Base-by-base conservation (phyloP, 2,329 filamentous ascomycete species). In the Gnomoniopsis smithogilvyi region DNA sequence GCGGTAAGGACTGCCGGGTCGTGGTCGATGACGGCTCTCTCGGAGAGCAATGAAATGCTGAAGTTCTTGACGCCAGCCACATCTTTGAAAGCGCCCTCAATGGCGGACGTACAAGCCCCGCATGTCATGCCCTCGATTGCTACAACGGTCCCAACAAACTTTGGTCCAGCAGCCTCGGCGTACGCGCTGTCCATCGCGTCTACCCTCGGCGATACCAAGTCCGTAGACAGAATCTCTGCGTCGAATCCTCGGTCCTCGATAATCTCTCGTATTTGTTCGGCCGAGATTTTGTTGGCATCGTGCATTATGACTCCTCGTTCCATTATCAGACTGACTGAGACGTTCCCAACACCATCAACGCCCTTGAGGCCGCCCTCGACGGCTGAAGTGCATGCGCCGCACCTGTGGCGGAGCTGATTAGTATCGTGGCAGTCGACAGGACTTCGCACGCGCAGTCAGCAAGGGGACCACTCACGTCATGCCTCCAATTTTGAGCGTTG, bases 201-300 rank as follows among this genome's bases (percentile, higher is more conserved):
- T 34, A 47, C 51, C 17, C 77, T 74, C 7, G 82, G 80, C 19
- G 80, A 81, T 1, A 86, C 87, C 34, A 91, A 76, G 71, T 96
- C 90, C 19, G 91, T 92, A 3, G 90, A 86, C n/a, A 96, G 76
- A n/a, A 96, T 83, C 65, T 92, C 85, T 43, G 92, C 92, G 68
- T 96, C 94, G 71, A 98, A 98, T 1, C 93, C 93, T 61, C 91
- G 84, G 72, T 96, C 92, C 68, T 97, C 92, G 64, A 97, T 95
- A 38, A 90, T 92, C 65, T 96, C 91, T 70, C 85, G 86, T 61
- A 98, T 83, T 65, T 88, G 78, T 41, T 93, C 89, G 61, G 92
- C 83, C 15, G 91, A 77, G 55, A 98, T 83, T 54, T 84, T 82
- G 57, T 82, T 77, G 1, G 91, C 86, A 73, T 98, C 89, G 75